Conservation (phyloP, 106 monocot genomes). For the Allium fistulosum region DNA sequence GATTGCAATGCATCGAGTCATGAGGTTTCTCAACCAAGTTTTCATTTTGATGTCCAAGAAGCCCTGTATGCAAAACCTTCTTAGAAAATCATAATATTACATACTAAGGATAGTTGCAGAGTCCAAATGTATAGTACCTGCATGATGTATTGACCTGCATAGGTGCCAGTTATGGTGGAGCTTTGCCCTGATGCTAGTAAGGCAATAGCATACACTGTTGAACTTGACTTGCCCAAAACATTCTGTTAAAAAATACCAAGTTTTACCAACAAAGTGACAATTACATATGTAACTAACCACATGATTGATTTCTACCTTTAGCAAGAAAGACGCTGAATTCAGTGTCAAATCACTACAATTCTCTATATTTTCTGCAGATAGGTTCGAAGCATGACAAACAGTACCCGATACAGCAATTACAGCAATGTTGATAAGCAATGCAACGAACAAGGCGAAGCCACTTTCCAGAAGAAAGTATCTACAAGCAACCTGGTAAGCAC, state of each 20-base stretch:
- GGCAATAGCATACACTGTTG: conserved; percentile 56
- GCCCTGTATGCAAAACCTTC: conserved; percentile 24
- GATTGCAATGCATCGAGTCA: conserved; percentile 68
- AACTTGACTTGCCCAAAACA: conserved; percentile 71
- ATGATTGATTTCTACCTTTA: conserved; percentile 21
- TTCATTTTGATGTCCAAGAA: conserved; percentile 79
- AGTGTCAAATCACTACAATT: conserved; percentile 33
- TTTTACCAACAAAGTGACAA: background rate
- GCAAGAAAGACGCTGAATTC: conserved; percentile 40
- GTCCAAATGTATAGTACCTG: conserved; percentile 30
- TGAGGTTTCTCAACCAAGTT: conserved; percentile 57
- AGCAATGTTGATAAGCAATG: conserved; percentile 54
- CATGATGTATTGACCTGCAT: conserved; percentile 84
- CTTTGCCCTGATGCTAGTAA: conserved; percentile 81
- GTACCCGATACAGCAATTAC: conserved; percentile 42
- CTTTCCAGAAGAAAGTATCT: conserved; percentile 54
- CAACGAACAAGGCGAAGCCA: conserved; percentile 39
- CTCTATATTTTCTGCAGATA: conserved; percentile 23
- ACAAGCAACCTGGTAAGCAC: conserved; percentile 27
- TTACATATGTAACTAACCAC: background rate
- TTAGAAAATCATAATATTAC: no score
- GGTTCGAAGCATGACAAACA: conserved; percentile 21
- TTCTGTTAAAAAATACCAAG: conserved; percentile 22
- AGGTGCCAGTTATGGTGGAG: conserved; percentile 84
- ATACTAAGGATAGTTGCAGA: background rate